Conservation (phyloP, 2,329 filamentous ascomycete species). For the Aureobasidium namibiae region DNA sequence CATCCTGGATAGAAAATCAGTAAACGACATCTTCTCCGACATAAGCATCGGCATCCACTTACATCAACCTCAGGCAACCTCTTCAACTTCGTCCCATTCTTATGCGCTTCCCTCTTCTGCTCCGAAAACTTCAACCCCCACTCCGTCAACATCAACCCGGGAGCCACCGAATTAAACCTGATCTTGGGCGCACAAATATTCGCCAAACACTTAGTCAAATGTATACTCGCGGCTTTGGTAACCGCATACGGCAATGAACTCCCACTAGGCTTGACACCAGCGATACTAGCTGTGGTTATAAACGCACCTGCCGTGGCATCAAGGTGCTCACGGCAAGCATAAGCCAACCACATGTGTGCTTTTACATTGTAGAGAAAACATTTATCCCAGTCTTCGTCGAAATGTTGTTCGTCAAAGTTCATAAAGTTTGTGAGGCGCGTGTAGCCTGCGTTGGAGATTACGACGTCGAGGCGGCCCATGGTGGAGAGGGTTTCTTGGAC, state of each 20-base stretch:
- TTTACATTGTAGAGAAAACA: constrained; percentile 57
- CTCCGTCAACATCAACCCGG: constrained; percentile 41
- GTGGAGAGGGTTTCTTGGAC: constrained; percentile 35
- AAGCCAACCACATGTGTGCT: constrained; percentile 52
- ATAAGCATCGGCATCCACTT: constrained; percentile 12
- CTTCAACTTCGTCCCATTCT: constrained; percentile 18
- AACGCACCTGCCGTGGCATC: constrained; percentile 53
- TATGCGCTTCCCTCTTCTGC: constrained; percentile 34
- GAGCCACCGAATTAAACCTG: constrained; percentile 51
- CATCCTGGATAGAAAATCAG: constrained; percentile 32
- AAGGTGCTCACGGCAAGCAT: constrained; percentile 46
- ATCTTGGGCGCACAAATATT: constrained; percentile 47
- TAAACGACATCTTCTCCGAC: not conserved
- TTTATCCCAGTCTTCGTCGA: constrained; percentile 52
- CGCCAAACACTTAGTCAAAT: constrained; percentile 49
- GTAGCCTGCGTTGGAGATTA: constrained; percentile 34
- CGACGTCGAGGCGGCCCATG: constrained; percentile 42
- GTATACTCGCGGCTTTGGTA: constrained; percentile 36
- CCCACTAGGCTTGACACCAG: constrained; percentile 56
- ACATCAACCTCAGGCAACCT: constrained; percentile 33
- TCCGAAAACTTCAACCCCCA: constrained; percentile 42
- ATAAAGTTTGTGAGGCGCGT: constrained; percentile 34
- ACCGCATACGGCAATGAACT: constrained; percentile 44
- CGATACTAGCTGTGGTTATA: constrained; percentile 55
- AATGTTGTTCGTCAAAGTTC: constrained; percentile 45